phyloP scores from a whole-genome alignment of 1,139 yeast species.

The Yamadazyma conglobata region DNA sequence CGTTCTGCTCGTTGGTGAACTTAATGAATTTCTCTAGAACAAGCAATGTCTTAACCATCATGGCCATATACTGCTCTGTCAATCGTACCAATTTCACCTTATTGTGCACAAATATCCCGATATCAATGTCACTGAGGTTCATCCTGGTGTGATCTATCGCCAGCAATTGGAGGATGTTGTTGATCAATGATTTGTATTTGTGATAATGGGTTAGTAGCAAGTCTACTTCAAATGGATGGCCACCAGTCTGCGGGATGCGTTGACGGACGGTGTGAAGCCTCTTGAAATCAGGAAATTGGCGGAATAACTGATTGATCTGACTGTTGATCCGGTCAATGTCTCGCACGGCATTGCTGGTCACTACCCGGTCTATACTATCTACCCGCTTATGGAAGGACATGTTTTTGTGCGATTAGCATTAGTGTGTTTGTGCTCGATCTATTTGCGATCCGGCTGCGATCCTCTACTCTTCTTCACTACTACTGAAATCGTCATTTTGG shows the following conservation, averaged over 20 bases:
- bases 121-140: constrained; percentile 6
- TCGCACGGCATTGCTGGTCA: background rate
- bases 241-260: constrained; percentile 1
- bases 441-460: background rate
- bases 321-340: constrained; percentile 7
- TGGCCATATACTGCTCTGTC: constrained; percentile 8
- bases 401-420: too few species aligned
- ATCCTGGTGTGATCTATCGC: constrained; percentile 7
- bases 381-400: constrained; percentile 6
- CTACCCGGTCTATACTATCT: constrained; percentile 4
- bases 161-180: constrained; percentile 8
- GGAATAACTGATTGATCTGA: constrained; percentile 5
- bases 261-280: constrained; percentile 2
- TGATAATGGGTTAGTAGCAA: constrained; percentile 11
- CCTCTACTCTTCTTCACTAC: constrained; percentile 34
- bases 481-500: constrained; percentile 26
- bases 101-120: constrained; percentile 3
- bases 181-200: constrained; percentile 8
- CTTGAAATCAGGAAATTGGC: constrained; percentile 10
- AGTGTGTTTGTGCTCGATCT: too few species aligned
- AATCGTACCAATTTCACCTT: constrained; percentile 7
- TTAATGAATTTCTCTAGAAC: constrained; percentile 11
- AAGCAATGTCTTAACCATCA: constrained; percentile 9
- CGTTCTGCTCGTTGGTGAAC: constrained; percentile 9
- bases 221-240: constrained; percentile 9